These are phyloP conservation scores for Ogataea polymorpha DNA, from an alignment of 805 yeast genomes.

Conservation along the genomic window DNA sequence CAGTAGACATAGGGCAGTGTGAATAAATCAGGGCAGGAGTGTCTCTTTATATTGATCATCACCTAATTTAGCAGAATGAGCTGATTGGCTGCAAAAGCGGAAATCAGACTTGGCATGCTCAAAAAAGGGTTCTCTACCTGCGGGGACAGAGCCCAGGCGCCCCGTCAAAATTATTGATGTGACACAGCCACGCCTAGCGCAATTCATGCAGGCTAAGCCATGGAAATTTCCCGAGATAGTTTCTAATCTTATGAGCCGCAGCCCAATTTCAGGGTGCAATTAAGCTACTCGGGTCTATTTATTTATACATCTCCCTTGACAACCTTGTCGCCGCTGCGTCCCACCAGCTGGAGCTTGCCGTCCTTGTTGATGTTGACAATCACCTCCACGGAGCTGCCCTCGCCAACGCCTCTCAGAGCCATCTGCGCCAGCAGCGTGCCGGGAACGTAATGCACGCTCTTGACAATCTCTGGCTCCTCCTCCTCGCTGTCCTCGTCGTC, in stretches of 20 bases:
- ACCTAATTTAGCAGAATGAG: conserved; percentile 1
- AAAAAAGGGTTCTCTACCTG: background rate
- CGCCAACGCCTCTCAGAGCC: conserved; percentile 65
- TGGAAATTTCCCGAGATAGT: no score
- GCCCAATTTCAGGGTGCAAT: background rate
- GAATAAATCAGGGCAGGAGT: background rate
- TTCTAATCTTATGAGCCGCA: background rate
- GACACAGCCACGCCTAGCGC: background rate
- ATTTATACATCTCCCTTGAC: conserved; percentile 44
- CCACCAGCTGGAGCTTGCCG: conserved; percentile 61
- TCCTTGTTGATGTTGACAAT: conserved; percentile 63
- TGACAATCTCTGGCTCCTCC: conserved; percentile 86
- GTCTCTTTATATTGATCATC: background rate
- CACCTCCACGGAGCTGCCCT: conserved; percentile 65
- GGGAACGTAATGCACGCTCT: conserved; percentile 69
- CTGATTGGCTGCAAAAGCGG: conserved; percentile 7
- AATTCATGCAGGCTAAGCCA: background rate
- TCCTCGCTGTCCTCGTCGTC: conserved; percentile 57
- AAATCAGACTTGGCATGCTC: conserved; percentile 4
- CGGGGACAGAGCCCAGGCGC: conserved; percentile 4
- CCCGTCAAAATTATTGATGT: background rate
- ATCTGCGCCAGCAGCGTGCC: conserved; percentile 76
- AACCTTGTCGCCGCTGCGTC: conserved; percentile 51
- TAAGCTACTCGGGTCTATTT: conserved; percentile 1
- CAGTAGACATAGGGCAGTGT: background rate